Evolutionary conservation across 176 grass and related monocot species (phyloP).

Genomic region (Zea luxurians): DNA sequence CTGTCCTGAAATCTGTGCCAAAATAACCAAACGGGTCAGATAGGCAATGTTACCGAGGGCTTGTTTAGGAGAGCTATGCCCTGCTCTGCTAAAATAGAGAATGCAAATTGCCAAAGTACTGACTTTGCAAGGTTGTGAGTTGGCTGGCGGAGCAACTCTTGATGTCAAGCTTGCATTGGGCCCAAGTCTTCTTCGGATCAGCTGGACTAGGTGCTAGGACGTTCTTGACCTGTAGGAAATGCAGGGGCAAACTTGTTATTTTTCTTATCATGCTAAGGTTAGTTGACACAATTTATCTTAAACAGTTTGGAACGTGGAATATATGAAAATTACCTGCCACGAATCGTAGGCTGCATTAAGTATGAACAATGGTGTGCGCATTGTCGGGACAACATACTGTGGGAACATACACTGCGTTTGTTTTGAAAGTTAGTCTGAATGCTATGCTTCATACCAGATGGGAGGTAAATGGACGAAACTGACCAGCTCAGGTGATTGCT

Average conservation of each 20-base stretch:
- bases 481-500: constrained; percentile 47
- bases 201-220: constrained; percentile 67
- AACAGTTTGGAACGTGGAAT: not conserved
- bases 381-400: constrained; percentile 58
- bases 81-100: not conserved
- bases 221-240: constrained; percentile 75
- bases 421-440: constrained; percentile 30
- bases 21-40: constrained; percentile 8
- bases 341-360: constrained; percentile 80
- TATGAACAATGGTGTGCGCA: constrained; percentile 71
- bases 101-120: constrained; percentile 14
- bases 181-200: constrained; percentile 66
- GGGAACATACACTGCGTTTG: constrained; percentile 86
- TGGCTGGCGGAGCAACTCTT: constrained; percentile 64
- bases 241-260: not conserved
- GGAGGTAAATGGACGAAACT: constrained; percentile 28
- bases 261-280: not conserved
- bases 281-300: not conserved
- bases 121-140: constrained; percentile 70
- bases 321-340: constrained; percentile 64
- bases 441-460: constrained; percentile 3
- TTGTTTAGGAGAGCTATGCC: not conserved
- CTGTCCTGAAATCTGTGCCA: constrained; percentile 61
- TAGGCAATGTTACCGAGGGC: not conserved
- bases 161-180: constrained; percentile 71